Evolutionary conservation across 2,329 filamentous ascomycete genomes (phyloP).

Genomic region (Colletotrichum theobromicola): DNA sequence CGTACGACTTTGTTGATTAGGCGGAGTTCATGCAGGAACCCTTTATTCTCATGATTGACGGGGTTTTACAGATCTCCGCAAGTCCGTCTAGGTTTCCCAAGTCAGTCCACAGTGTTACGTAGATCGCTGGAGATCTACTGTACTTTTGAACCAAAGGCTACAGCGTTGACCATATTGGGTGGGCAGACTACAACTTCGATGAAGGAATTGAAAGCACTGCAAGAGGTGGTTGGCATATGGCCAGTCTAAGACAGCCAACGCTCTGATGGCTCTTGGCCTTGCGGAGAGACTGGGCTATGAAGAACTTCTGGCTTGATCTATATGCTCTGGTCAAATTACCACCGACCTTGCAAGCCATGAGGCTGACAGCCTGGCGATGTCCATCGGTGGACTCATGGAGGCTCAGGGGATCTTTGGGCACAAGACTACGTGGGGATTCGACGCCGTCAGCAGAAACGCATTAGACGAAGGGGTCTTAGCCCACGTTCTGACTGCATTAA

Average conservation of each 20-base stretch:
- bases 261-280: slow-evolving; percentile 31
- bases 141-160: slow-evolving; percentile 31
- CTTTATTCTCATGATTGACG: not conserved
- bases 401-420: not conserved
- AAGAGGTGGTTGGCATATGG: slow-evolving; percentile 27
- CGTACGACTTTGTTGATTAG: too few relatives aligned
- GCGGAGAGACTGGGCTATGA: slow-evolving; percentile 30
- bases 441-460: not conserved
- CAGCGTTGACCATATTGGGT: slow-evolving; percentile 42
- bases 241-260: slow-evolving; percentile 28
- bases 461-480: not conserved
- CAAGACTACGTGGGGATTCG: not conserved
- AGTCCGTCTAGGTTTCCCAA: not conserved
- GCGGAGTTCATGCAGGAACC: not conserved
- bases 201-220: slow-evolving; percentile 20
- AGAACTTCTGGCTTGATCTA: not conserved
- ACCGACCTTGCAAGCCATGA: not conserved
- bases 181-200: slow-evolving; percentile 47
- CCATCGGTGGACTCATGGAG: fast-evolving
- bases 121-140: not conserved
- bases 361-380: fast-evolving
- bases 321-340: not conserved
- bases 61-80: not conserved
- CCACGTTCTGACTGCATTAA: not conserved
- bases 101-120: not conserved